A percentile compares a stretch with the other conserved stretches of the same genome.
These are phyloP conservation scores for Hypoxylon crocopeplum DNA, from an alignment of 495 filamentous ascomycete genomes.

Conservation along the genomic window DNA sequence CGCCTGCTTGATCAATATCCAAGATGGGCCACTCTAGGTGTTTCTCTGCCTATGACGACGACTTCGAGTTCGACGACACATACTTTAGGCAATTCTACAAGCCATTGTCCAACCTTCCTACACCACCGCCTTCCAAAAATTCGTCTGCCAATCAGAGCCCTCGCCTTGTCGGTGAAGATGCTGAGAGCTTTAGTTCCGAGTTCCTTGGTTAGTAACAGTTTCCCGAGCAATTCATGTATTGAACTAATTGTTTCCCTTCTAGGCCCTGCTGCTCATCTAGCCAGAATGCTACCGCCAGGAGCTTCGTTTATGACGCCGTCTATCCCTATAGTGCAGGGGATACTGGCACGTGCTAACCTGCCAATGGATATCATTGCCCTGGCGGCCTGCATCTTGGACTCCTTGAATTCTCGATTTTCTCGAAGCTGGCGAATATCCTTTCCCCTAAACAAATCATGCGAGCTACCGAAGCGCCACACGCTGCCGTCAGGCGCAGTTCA, in stretches of 20 bases:
- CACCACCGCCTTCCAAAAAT: conserved; percentile 59
- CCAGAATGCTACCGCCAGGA: conserved; percentile 60
- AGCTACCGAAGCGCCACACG: conserved; percentile 52
- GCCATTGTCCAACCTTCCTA: conserved; percentile 66
- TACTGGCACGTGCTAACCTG: conserved; percentile 57
- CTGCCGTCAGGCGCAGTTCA: conserved; percentile 47
- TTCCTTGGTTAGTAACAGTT: conserved; percentile 52
- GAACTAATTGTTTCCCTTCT: conserved; percentile 25
- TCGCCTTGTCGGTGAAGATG: conserved; percentile 49
- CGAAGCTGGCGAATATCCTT: conserved; percentile 58
- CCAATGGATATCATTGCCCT: conserved; percentile 59
- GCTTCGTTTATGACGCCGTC: conserved; percentile 58
- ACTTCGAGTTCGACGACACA: conserved; percentile 58
- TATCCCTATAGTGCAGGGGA: conserved; percentile 56
- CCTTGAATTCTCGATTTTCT: conserved; percentile 61
- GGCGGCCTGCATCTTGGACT: conserved; percentile 62
- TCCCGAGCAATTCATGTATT: neutral
- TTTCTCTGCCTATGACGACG: conserved; percentile 50
- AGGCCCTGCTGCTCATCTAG: conserved; percentile 63
- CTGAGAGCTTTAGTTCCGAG: conserved; percentile 47
- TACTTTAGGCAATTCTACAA: conserved; percentile 64
- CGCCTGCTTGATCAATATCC: conserved; percentile 9
- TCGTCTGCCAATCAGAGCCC: conserved; percentile 50
- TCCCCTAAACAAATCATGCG: conserved; percentile 43
- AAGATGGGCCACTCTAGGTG: conserved; percentile 43